Evolutionary conservation across 345 rosid species (phyloP), one percentile per base, ranked within the genome.

Genomic region (Euclidium syriacum): DNA sequence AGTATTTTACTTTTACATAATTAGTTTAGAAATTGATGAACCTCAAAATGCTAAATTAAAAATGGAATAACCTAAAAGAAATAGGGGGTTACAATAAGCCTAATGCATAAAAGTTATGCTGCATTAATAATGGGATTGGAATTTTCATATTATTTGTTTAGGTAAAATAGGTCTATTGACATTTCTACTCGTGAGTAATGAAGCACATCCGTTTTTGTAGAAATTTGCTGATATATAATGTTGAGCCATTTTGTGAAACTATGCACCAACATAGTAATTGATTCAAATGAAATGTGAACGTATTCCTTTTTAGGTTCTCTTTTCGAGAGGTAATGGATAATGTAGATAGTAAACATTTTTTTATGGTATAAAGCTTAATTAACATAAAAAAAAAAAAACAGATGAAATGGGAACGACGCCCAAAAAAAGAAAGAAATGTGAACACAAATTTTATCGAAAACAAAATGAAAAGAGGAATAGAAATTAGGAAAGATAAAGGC

Each of bases 401-500:
- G 1, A 23, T 14, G 23, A 56, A 65, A 47, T 57, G 57, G 27
- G 64, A 57, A 36, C 12, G 30, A 38, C 38, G 7, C 36, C 62
- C n/a, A n/a, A 26, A 44, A 3, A 35, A 33, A 1, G 26, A 53
- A 32, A 65, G 36, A 54, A 6, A 56, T 66, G 57, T 56, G 44
- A 67, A 50, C 36, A 58, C 6, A 49, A 42, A 14, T 47, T 33
- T 35, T 5, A 10, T 35, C 39, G n/a, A 39, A 19, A 22, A 39
- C 1, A 5, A 22, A 36, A 67, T n/a, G 4, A 20, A 57, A 49
- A 29, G 0, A 41, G 33, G 10, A 48, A 30, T 7, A 42, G 35
- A 39, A 56, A 55, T 35, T 16, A 53, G 29, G 50, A 55, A 63
- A 63, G 36, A 19, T 52, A 47, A 47, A 70, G 51, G 52, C 39